Conservation (phyloP, 352 stramenopile species). For the Pythium diclinum region DNA sequence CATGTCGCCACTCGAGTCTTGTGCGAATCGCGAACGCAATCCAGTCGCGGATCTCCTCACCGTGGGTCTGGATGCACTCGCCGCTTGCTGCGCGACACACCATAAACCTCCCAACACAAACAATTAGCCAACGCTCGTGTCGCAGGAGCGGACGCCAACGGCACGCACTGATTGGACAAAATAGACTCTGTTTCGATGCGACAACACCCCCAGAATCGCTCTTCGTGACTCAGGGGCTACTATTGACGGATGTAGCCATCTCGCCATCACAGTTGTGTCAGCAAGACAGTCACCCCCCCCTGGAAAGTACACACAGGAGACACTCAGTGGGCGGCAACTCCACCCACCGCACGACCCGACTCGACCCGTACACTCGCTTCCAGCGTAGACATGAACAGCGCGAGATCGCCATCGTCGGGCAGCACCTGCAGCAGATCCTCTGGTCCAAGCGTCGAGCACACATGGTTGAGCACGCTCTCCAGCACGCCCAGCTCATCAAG, state of each 20-base stretch:
- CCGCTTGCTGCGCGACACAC: background rate
- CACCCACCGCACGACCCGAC: conserved; percentile 27
- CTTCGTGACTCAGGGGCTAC: conserved; percentile 2
- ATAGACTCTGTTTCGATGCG: background rate
- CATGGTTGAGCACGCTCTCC: conserved; percentile 60
- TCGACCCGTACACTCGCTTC: conserved; percentile 59
- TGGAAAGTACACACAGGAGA: background rate
- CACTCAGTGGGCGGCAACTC: conserved; percentile 18
- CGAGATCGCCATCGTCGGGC: conserved; percentile 71
- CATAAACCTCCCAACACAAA: background rate
- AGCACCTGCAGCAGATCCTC: conserved; percentile 77
- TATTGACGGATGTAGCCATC: background rate
- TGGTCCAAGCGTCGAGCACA: conserved; percentile 67
- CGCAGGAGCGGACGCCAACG: background rate
- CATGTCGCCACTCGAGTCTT: background rate
- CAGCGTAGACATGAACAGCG: conserved; percentile 72
- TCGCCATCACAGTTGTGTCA: background rate
- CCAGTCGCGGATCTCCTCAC: background rate
- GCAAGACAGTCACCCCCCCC: background rate
- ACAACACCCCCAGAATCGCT: conserved; percentile 1
- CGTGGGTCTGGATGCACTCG: background rate
- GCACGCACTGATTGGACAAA: background rate
- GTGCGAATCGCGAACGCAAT: background rate
- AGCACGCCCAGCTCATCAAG: conserved; percentile 46
- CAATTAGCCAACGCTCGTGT: conserved; percentile 5